phyloP scores from a whole-genome alignment of 768 basidiomycete species.

The Solioccasus polychromus region DNA sequence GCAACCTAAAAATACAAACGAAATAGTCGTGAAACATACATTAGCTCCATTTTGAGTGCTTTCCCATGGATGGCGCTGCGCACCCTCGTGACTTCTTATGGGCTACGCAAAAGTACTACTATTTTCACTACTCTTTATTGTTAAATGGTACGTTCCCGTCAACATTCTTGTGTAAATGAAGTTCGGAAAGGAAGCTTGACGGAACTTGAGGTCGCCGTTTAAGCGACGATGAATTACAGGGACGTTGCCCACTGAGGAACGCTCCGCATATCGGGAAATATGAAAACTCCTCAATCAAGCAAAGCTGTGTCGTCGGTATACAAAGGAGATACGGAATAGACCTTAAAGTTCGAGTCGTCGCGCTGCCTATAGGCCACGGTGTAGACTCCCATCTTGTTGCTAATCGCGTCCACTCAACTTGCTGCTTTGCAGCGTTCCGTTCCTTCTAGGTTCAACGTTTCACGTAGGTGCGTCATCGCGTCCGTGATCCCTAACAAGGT shows the following conservation, averaged over 20 bases:
- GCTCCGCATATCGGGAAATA: slow-evolving; percentile 25
- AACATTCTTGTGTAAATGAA: slow-evolving; percentile 15
- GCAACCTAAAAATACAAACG: slow-evolving; percentile 8
- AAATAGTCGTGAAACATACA: neutral
- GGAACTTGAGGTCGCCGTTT: slow-evolving; percentile 23
- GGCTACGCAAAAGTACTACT: slow-evolving; percentile 20
- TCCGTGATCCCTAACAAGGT: slow-evolving; percentile 21
- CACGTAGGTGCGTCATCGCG: slow-evolving; percentile 9
- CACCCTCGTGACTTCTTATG: neutral
- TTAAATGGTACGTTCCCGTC: slow-evolving; percentile 6
- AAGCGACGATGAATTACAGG: slow-evolving; percentile 27
- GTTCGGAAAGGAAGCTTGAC: slow-evolving; percentile 15
- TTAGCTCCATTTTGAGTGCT: slow-evolving; percentile 1
- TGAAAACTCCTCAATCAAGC: slow-evolving; percentile 13
- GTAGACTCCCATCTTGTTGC: neutral
- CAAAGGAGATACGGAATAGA: slow-evolving; percentile 4
- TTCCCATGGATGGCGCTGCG: slow-evolving; percentile 3
- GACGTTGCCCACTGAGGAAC: slow-evolving; percentile 12
- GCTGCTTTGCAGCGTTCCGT: slow-evolving; percentile 9
- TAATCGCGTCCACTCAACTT: neutral
- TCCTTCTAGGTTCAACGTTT: slow-evolving; percentile 1
- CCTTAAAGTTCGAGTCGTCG: neutral
- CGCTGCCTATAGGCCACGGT: neutral
- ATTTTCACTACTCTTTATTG: slow-evolving; percentile 20
- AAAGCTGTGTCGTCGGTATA: slow-evolving; percentile 11